Percentiles rank a stretch among this genome's conserved stretches.
phyloP scores from a whole-genome alignment of 2,329 filamentous ascomycete genomes.

The Penicillium concentricum region DNA sequence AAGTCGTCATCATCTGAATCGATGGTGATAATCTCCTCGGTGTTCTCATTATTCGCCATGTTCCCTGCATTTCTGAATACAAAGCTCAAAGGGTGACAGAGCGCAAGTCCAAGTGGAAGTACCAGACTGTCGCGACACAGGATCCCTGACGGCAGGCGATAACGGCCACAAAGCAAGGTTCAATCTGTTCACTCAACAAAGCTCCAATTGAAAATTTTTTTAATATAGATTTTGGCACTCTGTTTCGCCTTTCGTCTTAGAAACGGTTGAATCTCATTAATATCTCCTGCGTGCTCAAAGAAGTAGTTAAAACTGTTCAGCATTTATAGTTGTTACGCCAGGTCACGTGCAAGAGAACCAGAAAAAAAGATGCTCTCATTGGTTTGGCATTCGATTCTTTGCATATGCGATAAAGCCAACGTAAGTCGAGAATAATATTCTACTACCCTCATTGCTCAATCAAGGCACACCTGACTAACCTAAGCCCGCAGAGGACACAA shows the following conservation, averaged over 20 bases:
- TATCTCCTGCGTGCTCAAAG: neutral
- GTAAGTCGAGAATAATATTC: neutral
- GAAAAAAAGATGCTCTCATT: slow-evolving; percentile 9
- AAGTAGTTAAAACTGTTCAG: neutral
- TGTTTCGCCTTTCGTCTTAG: neutral
- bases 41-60: slow-evolving; percentile 11
- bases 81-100: neutral
- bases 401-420: neutral
- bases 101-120: neutral
- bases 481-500: neutral
- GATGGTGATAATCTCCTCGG: slow-evolving; percentile 28
- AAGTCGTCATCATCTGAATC: slow-evolving; percentile 45
- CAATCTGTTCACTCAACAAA: neutral
- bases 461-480: neutral
- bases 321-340: neutral
- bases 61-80: slow-evolving; percentile 12
- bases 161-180: neutral
- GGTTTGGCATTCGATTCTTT: neutral
- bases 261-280: too few relatives aligned
- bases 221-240: fast-evolving
- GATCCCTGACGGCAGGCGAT: neutral
- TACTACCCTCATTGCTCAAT: neutral
- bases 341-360: slow-evolving; percentile 3
- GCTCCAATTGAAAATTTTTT: neutral
- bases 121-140: slow-evolving; percentile 2